Base-by-base conservation (phyloP, 2,329 filamentous ascomycete species). In the Fusarium sp. region DNA sequence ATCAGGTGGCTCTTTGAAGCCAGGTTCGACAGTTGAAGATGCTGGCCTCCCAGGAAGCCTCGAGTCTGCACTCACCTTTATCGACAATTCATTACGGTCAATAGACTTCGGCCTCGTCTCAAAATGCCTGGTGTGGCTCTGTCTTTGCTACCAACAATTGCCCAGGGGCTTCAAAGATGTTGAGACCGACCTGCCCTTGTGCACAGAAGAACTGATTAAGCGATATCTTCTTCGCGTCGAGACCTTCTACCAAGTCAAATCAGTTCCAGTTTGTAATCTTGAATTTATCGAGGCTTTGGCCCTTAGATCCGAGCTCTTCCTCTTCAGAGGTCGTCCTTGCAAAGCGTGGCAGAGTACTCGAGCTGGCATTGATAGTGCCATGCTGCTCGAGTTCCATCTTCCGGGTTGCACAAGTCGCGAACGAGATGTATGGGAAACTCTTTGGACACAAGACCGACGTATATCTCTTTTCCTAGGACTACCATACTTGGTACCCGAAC, bases 251-350 rank as follows among this genome's bases (percentile, higher is more conserved):
- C 35, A 43, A 4, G n/a, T 17, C 6, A 29, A 42, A 7, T 43
- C 58, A 5, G 35, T 36, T 17, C 50, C 54, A 1, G 58, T 78
- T 79, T 23, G 77, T 43, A 80, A 17, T 2, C 67, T 87, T 0
- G 82, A 87, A 48, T 83, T 82, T 5, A 79, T 88, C 56, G 85
- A 88, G 70, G 84, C 82, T 48, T 78, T 85, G 40, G 76, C 83
- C 47, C 72, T 88, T 14, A 78, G 83, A 39, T 78, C 80, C 14
- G 87, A 87, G 69, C 81, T 84, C 63, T 83, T 85, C 63, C 76
- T 85, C 50, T 84, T 87, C 57, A 82, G 85, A 62, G 87, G 86
- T 4, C 82, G 83, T 40, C 85, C 87, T 13, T 81, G 84, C 35
- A 80, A 83, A 63, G 82, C 84, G 2, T 89, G 86, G 87, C 76